Base-by-base conservation (phyloP, 345 rosid species). In the Punica granatum region DNA sequence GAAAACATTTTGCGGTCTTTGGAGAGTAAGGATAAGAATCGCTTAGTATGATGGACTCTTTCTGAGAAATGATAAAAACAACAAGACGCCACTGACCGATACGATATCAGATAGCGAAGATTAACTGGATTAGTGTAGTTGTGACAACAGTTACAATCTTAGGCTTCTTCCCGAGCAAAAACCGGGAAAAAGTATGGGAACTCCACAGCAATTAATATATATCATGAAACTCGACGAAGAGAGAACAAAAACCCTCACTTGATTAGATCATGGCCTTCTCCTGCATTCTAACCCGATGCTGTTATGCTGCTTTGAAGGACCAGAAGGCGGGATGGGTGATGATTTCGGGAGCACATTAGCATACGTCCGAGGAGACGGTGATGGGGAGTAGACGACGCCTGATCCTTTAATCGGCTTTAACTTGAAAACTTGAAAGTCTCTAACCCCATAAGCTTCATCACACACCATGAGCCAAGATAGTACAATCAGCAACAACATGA, bases 301-400 rank as follows among this genome's bases (percentile, higher is more conserved):
- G 66, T 88, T 86, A 79, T 88, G 94, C 73, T 67, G 66, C 79
- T 67, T 88, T n/a, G 94, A 88, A 66, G 94, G 94, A 58, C 78
- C 90, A 48, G 94, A 88, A 46, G 80, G 85, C 59, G 91, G 94
- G 72, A 86, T 76, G 35, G 84, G 88, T 46, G 78, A 68, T 74
- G 75, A 77, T 71, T 86, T 88, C 0, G 91, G 94, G 69, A 88
- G 79, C 69, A 74, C 82, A 12, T 84, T 86, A 9, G 66, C 36
- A 67, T 84, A 73, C 30, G 30, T 51, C 2, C 73, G 77, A 13
- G 81, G 70, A 66, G 41, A 37, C 11, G 41, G 41, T 37, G 41
- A 11, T 11, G 41, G 11, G 70, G 70, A 53, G 51, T 19, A 19
- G 56, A 31, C 72, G 31, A 31, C 64, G 39, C 30, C 23, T 63